Evolutionary conservation across 2,329 filamentous ascomycete genomes (phyloP), one percentile per base, ranked within the genome.

Genomic region (Talaromyces islandicus): DNA sequence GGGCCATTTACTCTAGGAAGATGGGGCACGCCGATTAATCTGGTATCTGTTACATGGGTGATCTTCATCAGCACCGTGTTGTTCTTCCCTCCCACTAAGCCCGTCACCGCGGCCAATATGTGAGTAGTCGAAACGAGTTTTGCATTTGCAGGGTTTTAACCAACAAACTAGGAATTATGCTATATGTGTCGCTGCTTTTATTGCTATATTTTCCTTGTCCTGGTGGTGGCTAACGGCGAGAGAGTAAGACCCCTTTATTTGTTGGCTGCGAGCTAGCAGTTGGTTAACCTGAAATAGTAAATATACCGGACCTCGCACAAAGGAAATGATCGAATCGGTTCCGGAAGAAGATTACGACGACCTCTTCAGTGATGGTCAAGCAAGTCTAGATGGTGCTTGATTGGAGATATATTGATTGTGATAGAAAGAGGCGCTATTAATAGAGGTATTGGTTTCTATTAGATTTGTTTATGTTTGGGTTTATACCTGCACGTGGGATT

Each of bases 1-100:
- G 85, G 84, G 0, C 84, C 83, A 1, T 86, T 81, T 66, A 83
- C 80, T 0, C 78, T 87, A 57, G 84, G 83, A 0, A 75, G 65
- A 63, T 85, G 80, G 81, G 80, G 81, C 57, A 78, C 77, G 54
- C 77, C 79, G 0, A 70, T 87, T 56, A 87, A 87, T 63, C 73
- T 74, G 7, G 70, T 85, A 12, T 83, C 85, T 1, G 78, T 85
- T n/a, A 70, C 73, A 3, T 88, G 85, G 85, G 84, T 87, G 3
- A 64, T 80, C 27, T 85, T 87, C 66, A 87, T 88, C 64, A 86
- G 83, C 65, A 75, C 82, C 10, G 79, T 87, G n/a, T 73, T 88
- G 19, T 84, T 83, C 65, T 81, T 82, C 69, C 81, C 81, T 7
- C 75, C 79, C 1, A 70, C 69, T 10, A 71, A 74, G 52, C 81